Base-by-base conservation (phyloP, 257 asterid species). In the Solanum medicagineum region DNA sequence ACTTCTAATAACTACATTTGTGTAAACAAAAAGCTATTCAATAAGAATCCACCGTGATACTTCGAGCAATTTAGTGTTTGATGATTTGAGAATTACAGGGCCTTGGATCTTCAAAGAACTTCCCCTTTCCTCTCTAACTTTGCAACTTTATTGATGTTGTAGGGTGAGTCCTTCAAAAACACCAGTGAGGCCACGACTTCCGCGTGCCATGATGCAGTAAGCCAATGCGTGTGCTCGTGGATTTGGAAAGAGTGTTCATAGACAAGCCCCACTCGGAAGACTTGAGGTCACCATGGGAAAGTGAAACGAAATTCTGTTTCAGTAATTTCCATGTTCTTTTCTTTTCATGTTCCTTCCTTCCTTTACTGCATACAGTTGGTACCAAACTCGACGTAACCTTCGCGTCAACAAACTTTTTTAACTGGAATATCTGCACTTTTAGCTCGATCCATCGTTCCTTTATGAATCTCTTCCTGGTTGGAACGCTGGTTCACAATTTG, bases 101-200 rank as follows among this genome's bases (percentile, higher is more conserved):
- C 55, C 0, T 70, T 70, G 80, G 17, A 17, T 20, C 54, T 19
- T 69, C 54, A 70, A 3, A 73, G 36, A n/a, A 22, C 69, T 62
- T 62, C 36, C 36, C 24, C 40, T 62, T 62, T 40, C 9, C 70
- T 62, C 70, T 2, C 83, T 77, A 53, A 77, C 59, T 77, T 77
- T 14, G 62, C 63, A 51, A 24, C 49, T 63, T 62, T 45, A 80
- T 56, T 66, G n/a, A 42, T 73, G 11, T 84, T 84, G 69, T 69
- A 95, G 99, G 98, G 98, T 94, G 92, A 94, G 98, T 85, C 99
- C 99, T 87, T 96, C 99, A 42, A 96, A 96, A 93, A 96, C 99
- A 20, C 99, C 98, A 2, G 98, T 96, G 90, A 94, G 98, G 97
- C 98, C 98, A 16, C 92, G 93, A 49, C 59, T 89, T 83, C 88